Evolutionary conservation across 768 basidiomycete genomes (phyloP).

Genomic region (Lanmaoa pseudosensibilis): DNA sequence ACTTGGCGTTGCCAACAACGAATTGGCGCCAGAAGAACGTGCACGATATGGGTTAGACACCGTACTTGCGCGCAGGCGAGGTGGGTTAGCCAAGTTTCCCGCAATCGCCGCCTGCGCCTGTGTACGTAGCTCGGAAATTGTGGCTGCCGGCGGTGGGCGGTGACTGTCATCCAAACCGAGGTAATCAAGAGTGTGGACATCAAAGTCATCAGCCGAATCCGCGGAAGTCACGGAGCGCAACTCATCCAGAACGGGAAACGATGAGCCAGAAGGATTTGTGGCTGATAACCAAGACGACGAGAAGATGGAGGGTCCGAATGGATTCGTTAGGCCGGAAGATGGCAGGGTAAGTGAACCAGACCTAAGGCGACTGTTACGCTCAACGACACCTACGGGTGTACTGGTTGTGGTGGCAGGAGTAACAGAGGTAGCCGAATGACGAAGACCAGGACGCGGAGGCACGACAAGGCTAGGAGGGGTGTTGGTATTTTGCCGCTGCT

Average conservation of each 20-base stretch:
- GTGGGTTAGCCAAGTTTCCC: conserved; percentile 75
- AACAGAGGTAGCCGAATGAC: conserved; percentile 73
- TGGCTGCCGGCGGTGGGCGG: conserved; percentile 77
- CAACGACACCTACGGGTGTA: conserved; percentile 36
- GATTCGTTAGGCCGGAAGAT: conserved; percentile 70
- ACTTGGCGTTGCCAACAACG: conserved; percentile 60
- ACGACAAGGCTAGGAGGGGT: conserved; percentile 41
- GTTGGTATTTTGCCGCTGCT: conserved; percentile 38
- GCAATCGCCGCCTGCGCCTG: conserved; percentile 91
- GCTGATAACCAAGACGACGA: conserved; percentile 85
- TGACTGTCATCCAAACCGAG: conserved; percentile 86
- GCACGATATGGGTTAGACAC: conserved; percentile 90
- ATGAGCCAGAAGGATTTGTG: conserved; percentile 53
- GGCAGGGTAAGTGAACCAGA: conserved; percentile 92
- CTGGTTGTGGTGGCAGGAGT: conserved; percentile 50
- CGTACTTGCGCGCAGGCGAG: conserved; percentile 83
- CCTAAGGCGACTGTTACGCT: conserved; percentile 80
- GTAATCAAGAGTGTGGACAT: conserved; percentile 94
- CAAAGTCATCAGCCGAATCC: conserved; percentile 83
- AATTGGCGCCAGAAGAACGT: conserved; percentile 56
- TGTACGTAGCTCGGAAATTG: conserved; percentile 83
- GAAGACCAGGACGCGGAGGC: conserved; percentile 64
- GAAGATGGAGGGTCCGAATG: conserved; percentile 88
- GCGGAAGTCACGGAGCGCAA: conserved; percentile 77
- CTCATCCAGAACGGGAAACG: conserved; percentile 73